phyloP scores from a whole-genome alignment of 2,329 filamentous ascomycete genomes.

The Aspergillus floridensis region DNA sequence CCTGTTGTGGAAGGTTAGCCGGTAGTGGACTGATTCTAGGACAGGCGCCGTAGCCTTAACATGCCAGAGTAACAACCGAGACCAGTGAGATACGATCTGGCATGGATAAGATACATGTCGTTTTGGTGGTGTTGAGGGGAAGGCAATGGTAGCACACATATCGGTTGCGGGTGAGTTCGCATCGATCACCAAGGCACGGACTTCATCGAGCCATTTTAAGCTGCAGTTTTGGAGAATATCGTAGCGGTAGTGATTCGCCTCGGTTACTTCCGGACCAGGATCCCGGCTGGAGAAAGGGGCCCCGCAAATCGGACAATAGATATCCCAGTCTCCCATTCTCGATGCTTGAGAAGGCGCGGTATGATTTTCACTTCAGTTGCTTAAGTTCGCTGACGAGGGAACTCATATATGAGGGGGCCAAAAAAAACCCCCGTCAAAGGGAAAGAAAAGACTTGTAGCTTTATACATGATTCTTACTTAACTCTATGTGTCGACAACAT shows the following conservation, averaged over 20 bases:
- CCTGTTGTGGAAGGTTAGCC: too few species aligned
- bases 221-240: constrained; percentile 6
- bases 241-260: constrained; percentile 3
- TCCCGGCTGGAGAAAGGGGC: constrained; percentile 7
- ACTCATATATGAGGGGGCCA: too few species aligned
- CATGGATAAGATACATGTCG: neutral
- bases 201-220: constrained; percentile 2
- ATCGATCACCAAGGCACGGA: constrained; percentile 3
- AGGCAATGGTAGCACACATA: neutral
- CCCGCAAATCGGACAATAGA: constrained; percentile 5
- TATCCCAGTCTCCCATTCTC: constrained; percentile 5
- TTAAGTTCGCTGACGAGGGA: too few species aligned
- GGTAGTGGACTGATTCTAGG: too few species aligned
- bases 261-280: constrained; percentile 6
- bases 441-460: too few species aligned
- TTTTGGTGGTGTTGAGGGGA: neutral
- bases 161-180: constrained; percentile 1
- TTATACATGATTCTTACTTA: too few species aligned
- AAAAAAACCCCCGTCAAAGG: too few species aligned
- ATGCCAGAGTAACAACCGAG: too few species aligned
- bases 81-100: neutral
- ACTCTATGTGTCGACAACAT: too few species aligned
- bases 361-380: too few species aligned
- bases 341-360: too few species aligned
- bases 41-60: too few species aligned